Conservation (phyloP, 441 rosid genomes). For the Bocquillonia castaneifolia region DNA sequence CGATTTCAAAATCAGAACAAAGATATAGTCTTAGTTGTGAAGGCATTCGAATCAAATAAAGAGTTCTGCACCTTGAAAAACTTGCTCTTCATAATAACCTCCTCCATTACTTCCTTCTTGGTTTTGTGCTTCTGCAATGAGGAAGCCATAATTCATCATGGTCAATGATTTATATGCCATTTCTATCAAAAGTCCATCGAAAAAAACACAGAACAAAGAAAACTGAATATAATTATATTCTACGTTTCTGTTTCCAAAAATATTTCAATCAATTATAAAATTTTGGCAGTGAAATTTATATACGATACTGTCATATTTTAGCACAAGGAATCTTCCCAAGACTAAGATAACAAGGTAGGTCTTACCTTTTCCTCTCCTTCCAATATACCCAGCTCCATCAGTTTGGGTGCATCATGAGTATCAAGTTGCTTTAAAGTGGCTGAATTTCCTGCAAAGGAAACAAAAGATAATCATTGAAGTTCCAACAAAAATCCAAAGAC, state of each 20-base stretch:
- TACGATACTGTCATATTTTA: not conserved
- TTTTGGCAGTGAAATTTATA: not conserved
- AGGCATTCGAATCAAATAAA: conserved; percentile 11
- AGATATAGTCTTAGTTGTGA: conserved; percentile 4
- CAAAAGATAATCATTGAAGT: conserved; percentile 3
- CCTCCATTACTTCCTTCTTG: conserved; percentile 87
- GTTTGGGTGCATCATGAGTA: conserved; percentile 24
- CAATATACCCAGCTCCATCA: conserved; percentile 20
- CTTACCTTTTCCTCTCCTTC: conserved; percentile 66
- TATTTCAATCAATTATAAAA: conserved; percentile 1
- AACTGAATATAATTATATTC: not conserved
- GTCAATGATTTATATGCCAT: not conserved
- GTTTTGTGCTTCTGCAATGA: conserved; percentile 63
- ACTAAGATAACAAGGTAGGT: conserved; percentile 4
- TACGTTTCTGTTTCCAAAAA: not conserved
- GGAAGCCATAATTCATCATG: conserved; percentile 7
- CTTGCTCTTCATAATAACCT: conserved; percentile 92
- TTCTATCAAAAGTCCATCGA: not conserved
- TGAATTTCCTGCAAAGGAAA: conserved; percentile 35
- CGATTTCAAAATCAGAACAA: conserved; percentile 11
- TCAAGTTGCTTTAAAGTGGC: conserved; percentile 36
- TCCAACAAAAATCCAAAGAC: not conserved
- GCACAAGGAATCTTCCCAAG: not conserved
- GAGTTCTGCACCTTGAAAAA: conserved; percentile 65
- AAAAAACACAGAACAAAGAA: not conserved